A percentile compares a stretch with the other conserved stretches of the same genome.
Conservation (phyloP, 306 rosid species). For the Trifolium subterraneum region DNA sequence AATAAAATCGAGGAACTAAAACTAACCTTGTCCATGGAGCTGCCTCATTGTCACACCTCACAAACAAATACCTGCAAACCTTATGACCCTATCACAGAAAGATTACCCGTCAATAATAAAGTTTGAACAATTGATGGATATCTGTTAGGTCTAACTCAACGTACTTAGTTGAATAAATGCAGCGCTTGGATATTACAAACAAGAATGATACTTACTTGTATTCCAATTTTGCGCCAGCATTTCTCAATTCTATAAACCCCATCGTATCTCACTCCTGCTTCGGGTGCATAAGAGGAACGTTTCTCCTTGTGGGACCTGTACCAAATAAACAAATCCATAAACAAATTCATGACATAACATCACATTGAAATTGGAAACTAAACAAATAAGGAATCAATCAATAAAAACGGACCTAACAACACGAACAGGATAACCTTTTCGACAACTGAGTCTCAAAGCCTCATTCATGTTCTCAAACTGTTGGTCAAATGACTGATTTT, state of each 20-base stretch:
- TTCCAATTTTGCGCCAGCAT: slow-evolving; percentile 85
- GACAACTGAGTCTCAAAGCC: slow-evolving; percentile 71
- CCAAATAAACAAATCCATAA: background rate
- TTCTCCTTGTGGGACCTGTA: slow-evolving; percentile 79
- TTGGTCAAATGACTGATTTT: slow-evolving; percentile 71
- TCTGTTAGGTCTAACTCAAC: background rate
- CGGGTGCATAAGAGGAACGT: slow-evolving; percentile 85
- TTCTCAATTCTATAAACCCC: slow-evolving; percentile 82
- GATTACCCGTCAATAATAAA: background rate
- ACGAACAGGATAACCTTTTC: slow-evolving; percentile 80
- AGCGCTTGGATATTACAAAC: background rate
- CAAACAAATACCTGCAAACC: slow-evolving; percentile 76
- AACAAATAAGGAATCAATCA: background rate
- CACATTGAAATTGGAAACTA: background rate
- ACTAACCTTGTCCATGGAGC: slow-evolving; percentile 80
- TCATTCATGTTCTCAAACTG: slow-evolving; percentile 63
- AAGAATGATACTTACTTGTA: slow-evolving; percentile 56
- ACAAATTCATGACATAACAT: background rate
- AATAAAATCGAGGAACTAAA: background rate
- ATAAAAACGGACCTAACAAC: slow-evolving; percentile 68
- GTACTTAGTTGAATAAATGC: background rate
- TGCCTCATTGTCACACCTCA: slow-evolving; percentile 84
- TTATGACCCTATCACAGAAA: slow-evolving; percentile 60
- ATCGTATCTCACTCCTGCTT: slow-evolving; percentile 73
- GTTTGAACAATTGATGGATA: background rate